Conservation (phyloP, 2,329 filamentous ascomycete genomes). For the Colletotrichum endophyticum region DNA sequence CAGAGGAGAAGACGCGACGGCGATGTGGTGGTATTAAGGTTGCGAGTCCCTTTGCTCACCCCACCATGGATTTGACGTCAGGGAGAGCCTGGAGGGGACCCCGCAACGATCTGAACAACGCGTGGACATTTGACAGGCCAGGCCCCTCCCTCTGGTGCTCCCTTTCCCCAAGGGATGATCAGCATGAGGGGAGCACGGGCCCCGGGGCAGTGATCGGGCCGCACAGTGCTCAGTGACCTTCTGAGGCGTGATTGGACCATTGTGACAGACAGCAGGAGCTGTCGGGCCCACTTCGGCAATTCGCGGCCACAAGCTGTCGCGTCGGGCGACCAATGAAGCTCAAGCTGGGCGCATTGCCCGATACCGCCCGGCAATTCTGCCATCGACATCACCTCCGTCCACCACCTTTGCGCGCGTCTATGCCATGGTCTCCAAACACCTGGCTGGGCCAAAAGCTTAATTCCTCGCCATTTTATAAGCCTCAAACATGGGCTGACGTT, state of each 20-base stretch:
- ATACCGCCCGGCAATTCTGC: conserved; percentile 9
- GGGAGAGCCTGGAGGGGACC: conserved; percentile 13
- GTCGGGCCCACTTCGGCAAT: neutral
- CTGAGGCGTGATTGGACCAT: neutral
- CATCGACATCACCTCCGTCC: neutral
- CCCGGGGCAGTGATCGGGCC: conserved; percentile 17
- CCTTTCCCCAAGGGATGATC: neutral
- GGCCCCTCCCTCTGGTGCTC: neutral
- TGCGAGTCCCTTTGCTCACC: conserved; percentile 3
- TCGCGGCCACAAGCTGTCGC: neutral
- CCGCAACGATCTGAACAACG: conserved; percentile 7
- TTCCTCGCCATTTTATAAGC: neutral
- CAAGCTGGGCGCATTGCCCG: neutral
- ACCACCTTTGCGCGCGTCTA: neutral
- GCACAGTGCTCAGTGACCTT: neutral
- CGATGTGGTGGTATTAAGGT: neutral
- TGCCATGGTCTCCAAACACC: neutral
- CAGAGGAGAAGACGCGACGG: neutral
- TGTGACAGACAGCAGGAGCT: neutral
- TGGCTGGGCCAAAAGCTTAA: neutral
- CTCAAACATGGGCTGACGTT: neutral
- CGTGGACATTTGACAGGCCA: neutral
- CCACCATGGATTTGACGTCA: conserved; percentile 21
- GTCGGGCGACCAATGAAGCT: conserved; percentile 5
- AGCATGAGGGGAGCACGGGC: conserved; percentile 3